phyloP scores from a whole-genome alignment of 164 flowering plant genomes.

The Dillenia suffruticosa region DNA sequence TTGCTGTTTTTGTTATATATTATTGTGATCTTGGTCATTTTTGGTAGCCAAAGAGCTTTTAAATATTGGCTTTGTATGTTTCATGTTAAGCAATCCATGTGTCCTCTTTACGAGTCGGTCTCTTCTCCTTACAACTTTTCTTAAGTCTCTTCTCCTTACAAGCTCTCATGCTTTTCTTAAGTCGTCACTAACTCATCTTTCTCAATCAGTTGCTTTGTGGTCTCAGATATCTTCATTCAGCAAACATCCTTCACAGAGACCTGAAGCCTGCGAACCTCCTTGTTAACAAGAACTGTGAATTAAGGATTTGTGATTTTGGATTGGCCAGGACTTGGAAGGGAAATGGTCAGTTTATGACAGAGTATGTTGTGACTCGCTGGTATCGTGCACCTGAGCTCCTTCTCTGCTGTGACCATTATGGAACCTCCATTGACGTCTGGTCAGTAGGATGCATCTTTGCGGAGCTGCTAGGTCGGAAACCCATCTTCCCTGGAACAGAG shows the following conservation, averaged over 20 bases:
- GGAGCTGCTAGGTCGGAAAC: conserved; percentile 25
- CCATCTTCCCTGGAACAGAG: conserved; percentile 27
- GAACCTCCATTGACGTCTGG: conserved; percentile 29
- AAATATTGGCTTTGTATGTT: no score
- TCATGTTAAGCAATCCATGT: no score
- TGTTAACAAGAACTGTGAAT: conserved; percentile 21
- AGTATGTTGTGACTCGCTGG: conserved; percentile 1
- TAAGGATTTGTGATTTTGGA: conserved; percentile 30
- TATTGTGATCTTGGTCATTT: no score
- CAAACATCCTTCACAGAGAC: conserved; percentile 90
- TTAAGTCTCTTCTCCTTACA: no score
- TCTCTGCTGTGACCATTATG: conserved; percentile 19
- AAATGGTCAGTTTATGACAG: conserved; percentile 24
- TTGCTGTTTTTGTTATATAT: no score
- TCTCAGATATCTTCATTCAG: conserved; percentile 88
- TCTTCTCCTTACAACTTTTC: no score
- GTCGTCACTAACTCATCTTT: conserved; percentile 1
- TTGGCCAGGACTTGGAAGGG: conserved; percentile 22
- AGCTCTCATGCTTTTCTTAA: no score
- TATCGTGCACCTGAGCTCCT: conserved; percentile 11
- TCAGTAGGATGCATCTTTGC: conserved; percentile 32
- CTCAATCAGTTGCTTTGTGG: conserved; percentile 76
- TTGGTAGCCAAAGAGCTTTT: no score
- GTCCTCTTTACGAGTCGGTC: no score
- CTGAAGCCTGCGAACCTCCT: conserved; percentile 55